Evolutionary conservation across 2,329 filamentous ascomycete species (phyloP), one percentile per base, ranked within the genome.

Genomic region (Phialophora expanda): DNA sequence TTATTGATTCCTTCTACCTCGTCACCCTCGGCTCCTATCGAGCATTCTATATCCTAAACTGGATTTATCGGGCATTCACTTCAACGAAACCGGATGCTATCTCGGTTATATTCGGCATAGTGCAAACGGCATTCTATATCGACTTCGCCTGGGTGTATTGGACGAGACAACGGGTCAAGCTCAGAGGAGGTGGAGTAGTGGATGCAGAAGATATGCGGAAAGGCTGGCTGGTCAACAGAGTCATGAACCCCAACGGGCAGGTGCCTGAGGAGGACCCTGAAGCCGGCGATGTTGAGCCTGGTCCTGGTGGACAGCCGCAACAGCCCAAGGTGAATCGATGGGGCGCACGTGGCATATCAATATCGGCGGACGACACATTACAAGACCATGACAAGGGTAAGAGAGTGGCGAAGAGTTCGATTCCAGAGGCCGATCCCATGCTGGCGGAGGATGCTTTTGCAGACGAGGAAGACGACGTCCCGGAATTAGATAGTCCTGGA

Each of bases 81-180:
- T 38, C 62, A 11, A 65, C 66, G 24, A 69, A 67, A 41, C 71
- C 71, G 1, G 89, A 93, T 72, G 84, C 87, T 3, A 86, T 94
- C 9, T 89, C 91, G 7, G 87, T 95, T 75, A 86, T 96, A 67
- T 97, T 96, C 74, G 94, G 94, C 63, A 81, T 96, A 66, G 83
- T 98, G 28, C 94, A 98, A 80, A 97, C 93, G 0, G 88, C 90
- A 0, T 86, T 97, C 51, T 97, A 97, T 78, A 77, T 93, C 72
- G 94, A 98, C 79, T 98, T 98, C 76, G 93, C 92, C 41, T 97
- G 93, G 93, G 93, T 98, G 1, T 98, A 98, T 83, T 97, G 91
- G 81, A 91, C 90, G 11, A 87, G 94, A 69, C 94, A 97, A 81
- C 87, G 93, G 64, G 93, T 98, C 75, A 97, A 97, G 88, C 88